Evolutionary conservation across 2,329 filamentous ascomycete species (phyloP), one percentile per base, ranked within the genome.

Genomic region (Penicillium corylophilum): DNA sequence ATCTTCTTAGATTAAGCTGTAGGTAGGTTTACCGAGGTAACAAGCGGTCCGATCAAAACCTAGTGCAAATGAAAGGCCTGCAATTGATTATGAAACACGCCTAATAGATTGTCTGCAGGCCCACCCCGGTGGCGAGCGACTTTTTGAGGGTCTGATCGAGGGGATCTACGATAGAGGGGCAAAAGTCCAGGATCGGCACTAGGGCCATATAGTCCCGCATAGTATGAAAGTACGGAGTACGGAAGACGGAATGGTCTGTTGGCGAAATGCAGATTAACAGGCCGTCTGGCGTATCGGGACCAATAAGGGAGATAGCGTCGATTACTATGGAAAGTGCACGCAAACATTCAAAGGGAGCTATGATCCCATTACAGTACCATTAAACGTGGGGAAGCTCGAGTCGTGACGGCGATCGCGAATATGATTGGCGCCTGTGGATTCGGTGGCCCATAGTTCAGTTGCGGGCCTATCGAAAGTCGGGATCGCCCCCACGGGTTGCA

Each of bases 401-500:
- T 47, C 59, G 60, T 62, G 60, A 49, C 16, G 46, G 29, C 29
- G 33, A 53, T 29, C 38, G 28, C 12, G 24, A 23, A 22, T 15
- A 10, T 61, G 54, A 62, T 62, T 61, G 60, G 60, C 44, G 41
- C 46, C 35, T 16, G 29, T 41, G 10, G 41, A 22, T 22, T 43
- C 50, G 40, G 1, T 29, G 18, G 23, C 20, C 23, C 31, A 20
- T 10, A 41, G 3, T 38, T 35, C 18, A 12, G 4, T 5, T 10
- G 9, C 15, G 44, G 43, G 28, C 57, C 60, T 44, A 61, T 50
- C 23, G 47, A 42, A 18, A 10, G 10, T 12, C 6, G 4, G 7
- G 1, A 39, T 4, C 3, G 6, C 18, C 44, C 57, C 60, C 59
- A 61, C 57, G 60, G 48, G 55, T 46, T 23, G 44, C 22, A 42